Evolutionary conservation across 768 basidiomycete species (phyloP).

Genomic region (Cubamyces sp.): DNA sequence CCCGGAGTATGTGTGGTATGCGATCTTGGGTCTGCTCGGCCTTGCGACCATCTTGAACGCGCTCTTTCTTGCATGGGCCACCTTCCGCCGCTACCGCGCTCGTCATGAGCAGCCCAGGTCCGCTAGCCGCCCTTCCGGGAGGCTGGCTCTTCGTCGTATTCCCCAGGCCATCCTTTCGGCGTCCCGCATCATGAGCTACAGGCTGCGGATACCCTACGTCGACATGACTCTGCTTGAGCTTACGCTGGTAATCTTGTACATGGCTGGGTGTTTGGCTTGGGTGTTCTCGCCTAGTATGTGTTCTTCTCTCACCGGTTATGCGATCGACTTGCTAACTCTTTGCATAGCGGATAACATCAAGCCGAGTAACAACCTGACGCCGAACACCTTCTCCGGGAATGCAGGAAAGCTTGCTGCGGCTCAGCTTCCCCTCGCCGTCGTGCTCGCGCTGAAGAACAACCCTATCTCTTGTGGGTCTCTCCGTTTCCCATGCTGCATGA

Average conservation of each 20-base stretch:
- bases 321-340: neutral
- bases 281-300: conserved; percentile 36
- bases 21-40: conserved; percentile 15
- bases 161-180: conserved; percentile 34
- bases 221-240: conserved; percentile 35
- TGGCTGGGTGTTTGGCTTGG: conserved; percentile 35
- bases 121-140: neutral
- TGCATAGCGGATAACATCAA: conserved; percentile 1
- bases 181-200: conserved; percentile 34
- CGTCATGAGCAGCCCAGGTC: neutral
- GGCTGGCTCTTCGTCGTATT: conserved; percentile 28
- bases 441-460: conserved; percentile 59
- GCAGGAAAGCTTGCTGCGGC: conserved; percentile 47
- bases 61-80: conserved; percentile 24
- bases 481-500: neutral
- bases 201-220: conserved; percentile 33
- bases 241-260: conserved; percentile 33
- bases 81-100: conserved; percentile 14
- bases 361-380: conserved; percentile 18
- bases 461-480: conserved; percentile 42
- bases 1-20: conserved; percentile 15
- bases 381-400: conserved; percentile 32
- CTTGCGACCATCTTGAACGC: conserved; percentile 24
- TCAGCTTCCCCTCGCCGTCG: conserved; percentile 54
- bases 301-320: neutral